Evolutionary conservation across 2,329 filamentous ascomycete genomes (phyloP), one percentile per base, ranked within the genome.

Genomic region (Nemania diffusa): DNA sequence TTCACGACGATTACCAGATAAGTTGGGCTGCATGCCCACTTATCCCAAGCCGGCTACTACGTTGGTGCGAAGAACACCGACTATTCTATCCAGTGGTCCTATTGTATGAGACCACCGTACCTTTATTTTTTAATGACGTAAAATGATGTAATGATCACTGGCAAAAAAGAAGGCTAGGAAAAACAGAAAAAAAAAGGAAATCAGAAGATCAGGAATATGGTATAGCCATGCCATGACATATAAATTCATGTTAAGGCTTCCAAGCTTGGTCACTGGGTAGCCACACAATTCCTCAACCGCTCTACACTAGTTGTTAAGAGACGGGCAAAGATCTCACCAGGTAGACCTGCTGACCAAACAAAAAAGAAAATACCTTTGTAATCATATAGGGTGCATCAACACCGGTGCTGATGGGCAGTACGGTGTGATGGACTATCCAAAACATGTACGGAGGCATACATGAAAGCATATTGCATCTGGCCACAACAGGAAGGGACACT

Each of bases 101-200:
- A 27, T 51, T 3, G 17, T 20, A 51, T 20, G 17, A 50, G 37
- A 46, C 37, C 24, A 6, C 48, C 20, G 0, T 51, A 27, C 52
- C 27, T 46, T 57, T 57, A 32, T 26, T 48, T n/a, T 57, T 27
- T 46, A 26, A 59, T 50, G 58, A 69, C 52, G 61, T 53, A 50
- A 67, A 61, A 69, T 37, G 67, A 69, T 55, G 37, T 59, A 27
- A 69, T 34, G 67, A 69, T 46, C 37, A 69, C 22, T 44, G 27
- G 26, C 57, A 51, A 34, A 63, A 65, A 1, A 62, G 26, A n/a
- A n/a, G 62, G 27, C 22, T 27, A 37, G 57, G 46, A n/a, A n/a
- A n/a, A n/a, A n/a, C n/a, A n/a, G n/a, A n/a, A n/a, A n/a, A 42
- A 40, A 57, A 64, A 29, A 26, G 55, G 61, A 42, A 32, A 7